Evolutionary conservation across 768 basidiomycete species (phyloP).

Genomic region (Leccinum pellstonianum): DNA sequence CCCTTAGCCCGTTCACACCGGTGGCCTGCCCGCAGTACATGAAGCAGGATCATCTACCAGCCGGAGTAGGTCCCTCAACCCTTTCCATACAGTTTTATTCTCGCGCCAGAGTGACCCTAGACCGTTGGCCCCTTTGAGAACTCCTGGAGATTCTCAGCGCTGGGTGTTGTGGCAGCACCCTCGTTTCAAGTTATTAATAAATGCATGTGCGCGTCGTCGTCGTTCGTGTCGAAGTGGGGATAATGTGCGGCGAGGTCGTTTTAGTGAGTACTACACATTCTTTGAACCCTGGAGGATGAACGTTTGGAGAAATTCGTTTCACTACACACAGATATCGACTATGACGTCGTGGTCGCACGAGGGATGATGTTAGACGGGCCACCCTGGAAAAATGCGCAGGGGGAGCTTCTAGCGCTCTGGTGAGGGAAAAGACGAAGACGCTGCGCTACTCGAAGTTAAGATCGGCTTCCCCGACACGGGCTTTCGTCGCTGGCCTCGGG

Average conservation of each 20-base stretch:
- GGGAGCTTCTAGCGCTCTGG: too few species aligned
- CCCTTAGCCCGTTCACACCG: neutral
- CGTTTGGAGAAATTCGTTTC: too few species aligned
- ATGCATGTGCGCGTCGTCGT: neutral
- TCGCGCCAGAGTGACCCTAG: neutral
- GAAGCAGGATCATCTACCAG: neutral
- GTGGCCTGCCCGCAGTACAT: neutral
- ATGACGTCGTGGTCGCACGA: too few species aligned
- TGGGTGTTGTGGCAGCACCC: neutral
- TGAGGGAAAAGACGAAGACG: too few species aligned
- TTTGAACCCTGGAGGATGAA: too few species aligned
- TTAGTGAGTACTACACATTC: too few species aligned
- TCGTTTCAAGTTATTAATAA: neutral
- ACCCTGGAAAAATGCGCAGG: too few species aligned
- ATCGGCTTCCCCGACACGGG: too few species aligned
- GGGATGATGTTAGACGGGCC: too few species aligned
- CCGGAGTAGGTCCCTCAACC: neutral
- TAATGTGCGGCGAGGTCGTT: neutral
- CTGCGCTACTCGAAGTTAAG: too few species aligned
- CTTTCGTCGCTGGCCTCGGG: too few species aligned
- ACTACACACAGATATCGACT: too few species aligned
- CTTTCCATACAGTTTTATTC: neutral
- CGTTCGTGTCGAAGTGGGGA: neutral
- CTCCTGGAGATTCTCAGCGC: neutral
- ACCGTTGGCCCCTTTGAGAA: neutral